Evolutionary conservation across 495 filamentous ascomycete species (phyloP), one percentile per base, ranked within the genome.

Genomic region (Penicillium simplicissimum): DNA sequence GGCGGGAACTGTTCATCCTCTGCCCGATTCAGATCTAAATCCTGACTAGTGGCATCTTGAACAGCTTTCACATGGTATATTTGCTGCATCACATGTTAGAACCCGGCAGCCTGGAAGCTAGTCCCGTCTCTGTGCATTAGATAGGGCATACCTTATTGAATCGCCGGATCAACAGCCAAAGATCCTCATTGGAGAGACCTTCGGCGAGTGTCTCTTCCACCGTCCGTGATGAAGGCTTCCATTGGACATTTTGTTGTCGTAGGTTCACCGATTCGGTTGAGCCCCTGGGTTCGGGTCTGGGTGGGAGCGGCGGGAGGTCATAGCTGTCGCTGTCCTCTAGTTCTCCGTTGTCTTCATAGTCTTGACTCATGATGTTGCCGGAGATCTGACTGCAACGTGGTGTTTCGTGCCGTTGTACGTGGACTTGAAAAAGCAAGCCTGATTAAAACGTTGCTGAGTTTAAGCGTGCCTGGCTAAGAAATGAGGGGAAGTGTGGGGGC

Each of bases 1-100:
- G 92, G 92, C 0, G 89, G 90, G 72, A 93, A 95, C 61, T 91
- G 87, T 40, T 96, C 92, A 59, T 93, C 86, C 37, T 92, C 88
- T 0, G 89, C 87, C 48, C 90, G 87, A 57, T 91, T 89, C 13
- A 95, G 80, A 74, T 96, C 92, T n/a, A 96, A 73, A 23, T 86
- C 84, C 10, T 83, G 84, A 37, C 79, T 54, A 1, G 83, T 80
- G 1, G 76, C 69, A 19, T 83, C 75, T 2, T 79, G 72, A 1
- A 85, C 79, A 15, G 88, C 88, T 72, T 91, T 92, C 64, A 94
- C 87, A 78, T 94, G 88, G 73, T 93, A 93, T 72, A 95, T 88
- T 89, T 95, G 91, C 90, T 93, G 54, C 28, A 43, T 65, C 64
- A 73, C 62, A 62, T 58, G 58, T 69, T 52, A 70, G 55, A 42